Conservation (phyloP, 1,284 basidiomycete genomes). For the Trichosporon inkin region DNA sequence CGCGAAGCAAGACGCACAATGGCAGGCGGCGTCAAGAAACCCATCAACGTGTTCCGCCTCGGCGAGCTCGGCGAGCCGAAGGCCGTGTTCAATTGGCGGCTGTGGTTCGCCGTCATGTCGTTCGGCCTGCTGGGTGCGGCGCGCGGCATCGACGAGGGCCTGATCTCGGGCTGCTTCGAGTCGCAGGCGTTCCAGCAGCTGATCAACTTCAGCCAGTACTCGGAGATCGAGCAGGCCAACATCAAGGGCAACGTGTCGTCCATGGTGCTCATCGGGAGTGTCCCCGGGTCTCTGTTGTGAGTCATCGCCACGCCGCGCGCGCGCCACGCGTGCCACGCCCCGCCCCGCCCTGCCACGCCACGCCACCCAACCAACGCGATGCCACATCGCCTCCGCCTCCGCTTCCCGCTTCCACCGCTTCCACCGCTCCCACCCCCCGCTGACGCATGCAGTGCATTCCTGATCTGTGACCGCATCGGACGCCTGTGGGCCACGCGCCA, state of each 20-base stretch:
- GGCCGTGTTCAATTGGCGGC: conserved; percentile 18
- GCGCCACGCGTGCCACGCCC: too few relatives aligned
- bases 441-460: conserved; percentile 12
- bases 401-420: conserved; percentile 1
- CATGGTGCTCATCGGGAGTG: conserved; percentile 14
- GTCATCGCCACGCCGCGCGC: background rate
- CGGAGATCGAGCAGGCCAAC: conserved; percentile 14
- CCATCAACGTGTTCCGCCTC: conserved; percentile 18
- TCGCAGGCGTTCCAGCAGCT: conserved; percentile 10
- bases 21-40: conserved; percentile 18
- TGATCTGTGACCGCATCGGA: conserved; percentile 16
- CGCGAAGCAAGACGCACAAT: conserved; percentile 3
- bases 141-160: conserved; percentile 18
- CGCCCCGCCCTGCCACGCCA: background rate
- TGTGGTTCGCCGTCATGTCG: conserved; percentile 15
- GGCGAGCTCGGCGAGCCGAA: conserved; percentile 18
- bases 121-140: conserved; percentile 16
- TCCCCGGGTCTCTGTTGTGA: conserved; percentile 16
- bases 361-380: background rate
- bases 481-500: conserved; percentile 17
- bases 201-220: conserved; percentile 10
- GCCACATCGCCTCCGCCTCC: background rate
- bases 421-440: background rate
- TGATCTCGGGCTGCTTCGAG: conserved; percentile 13
- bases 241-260: conserved; percentile 18